Percentiles rank a stretch among this genome's conserved stretches.
Conservation (phyloP, 306 rosid species). For the Quercus parvula region DNA sequence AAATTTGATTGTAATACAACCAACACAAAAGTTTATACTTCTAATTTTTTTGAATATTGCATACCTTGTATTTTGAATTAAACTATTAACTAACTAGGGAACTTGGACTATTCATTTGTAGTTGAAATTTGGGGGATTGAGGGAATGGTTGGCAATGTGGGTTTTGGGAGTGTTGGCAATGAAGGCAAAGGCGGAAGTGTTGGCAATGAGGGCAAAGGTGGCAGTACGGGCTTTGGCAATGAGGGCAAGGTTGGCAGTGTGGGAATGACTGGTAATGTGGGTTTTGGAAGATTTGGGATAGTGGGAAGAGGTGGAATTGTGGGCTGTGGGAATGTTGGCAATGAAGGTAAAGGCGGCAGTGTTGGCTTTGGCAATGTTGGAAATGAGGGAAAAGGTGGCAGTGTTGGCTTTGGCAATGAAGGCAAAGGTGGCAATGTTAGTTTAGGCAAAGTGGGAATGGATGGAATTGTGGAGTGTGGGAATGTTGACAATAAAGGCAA, state of each 20-base stretch:
- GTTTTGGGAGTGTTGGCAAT: not conserved
- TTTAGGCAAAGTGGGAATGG: not conserved
- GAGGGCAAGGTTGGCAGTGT: not conserved
- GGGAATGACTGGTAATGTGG: not conserved
- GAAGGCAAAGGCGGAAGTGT: not conserved
- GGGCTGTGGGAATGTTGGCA: not conserved
- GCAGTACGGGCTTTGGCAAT: slow-evolving; percentile 8
- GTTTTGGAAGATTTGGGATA: not conserved
- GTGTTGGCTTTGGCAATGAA: not conserved
- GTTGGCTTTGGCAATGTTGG: not conserved
- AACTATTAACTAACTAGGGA: too few relatives aligned
- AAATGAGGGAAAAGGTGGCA: not conserved
- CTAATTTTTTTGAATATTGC: too few relatives aligned
- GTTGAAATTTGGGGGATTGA: not conserved
- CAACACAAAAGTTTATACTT: too few relatives aligned
- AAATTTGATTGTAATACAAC: too few relatives aligned
- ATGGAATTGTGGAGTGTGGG: not conserved
- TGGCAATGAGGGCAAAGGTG: slow-evolving; percentile 28
- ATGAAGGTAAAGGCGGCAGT: not conserved
- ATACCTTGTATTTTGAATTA: too few relatives aligned
- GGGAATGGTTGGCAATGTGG: not conserved
- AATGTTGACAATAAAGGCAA: not conserved
- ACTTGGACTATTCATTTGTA: too few relatives aligned
- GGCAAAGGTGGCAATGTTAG: not conserved
- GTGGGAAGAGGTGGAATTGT: slow-evolving; percentile 9